phyloP scores from a whole-genome alignment of 305 asterid species.

The Petunia hybrid region DNA sequence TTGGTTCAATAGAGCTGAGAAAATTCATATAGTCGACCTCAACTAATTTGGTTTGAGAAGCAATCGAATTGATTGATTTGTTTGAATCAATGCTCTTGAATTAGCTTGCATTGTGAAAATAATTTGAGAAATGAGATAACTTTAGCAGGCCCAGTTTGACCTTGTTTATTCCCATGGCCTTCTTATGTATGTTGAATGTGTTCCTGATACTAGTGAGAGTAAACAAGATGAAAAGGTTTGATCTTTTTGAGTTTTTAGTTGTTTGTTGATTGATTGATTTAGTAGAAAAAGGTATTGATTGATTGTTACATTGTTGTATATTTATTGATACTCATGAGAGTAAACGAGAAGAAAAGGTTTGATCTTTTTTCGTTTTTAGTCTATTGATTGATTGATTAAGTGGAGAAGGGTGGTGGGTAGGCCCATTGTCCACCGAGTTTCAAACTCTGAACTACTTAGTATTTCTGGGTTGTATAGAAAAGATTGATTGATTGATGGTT shows the following conservation, averaged over 20 bases:
- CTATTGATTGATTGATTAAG: too few relatives aligned
- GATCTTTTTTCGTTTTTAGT: background rate
- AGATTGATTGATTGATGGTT: background rate
- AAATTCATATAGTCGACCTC: background rate
- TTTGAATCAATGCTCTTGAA: background rate
- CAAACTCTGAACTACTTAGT: too few relatives aligned
- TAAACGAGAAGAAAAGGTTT: slow-evolving; percentile 63
- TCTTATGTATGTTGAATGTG: slow-evolving; percentile 61
- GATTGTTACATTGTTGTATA: background rate
- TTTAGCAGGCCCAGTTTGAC: slow-evolving; percentile 64
- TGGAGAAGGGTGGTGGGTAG: too few relatives aligned
- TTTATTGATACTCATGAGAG: slow-evolving; percentile 50
- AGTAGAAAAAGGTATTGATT: too few relatives aligned
- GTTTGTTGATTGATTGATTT: too few relatives aligned
- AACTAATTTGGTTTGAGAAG: background rate
- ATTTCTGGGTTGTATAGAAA: too few relatives aligned
- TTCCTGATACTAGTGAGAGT: slow-evolving; percentile 58
- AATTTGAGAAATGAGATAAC: too few relatives aligned
- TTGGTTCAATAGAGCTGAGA: too few relatives aligned
- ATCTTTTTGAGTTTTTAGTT: background rate
- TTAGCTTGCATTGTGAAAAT: slow-evolving; percentile 51
- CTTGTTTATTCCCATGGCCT: slow-evolving; percentile 85
- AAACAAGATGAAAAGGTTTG: slow-evolving; percentile 82
- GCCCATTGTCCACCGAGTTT: too few relatives aligned
- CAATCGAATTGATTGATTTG: background rate